These are phyloP conservation scores for Rhodosporidiobolus sp. DNA, from an alignment of 768 basidiomycete species.

Conservation along the genomic window DNA sequence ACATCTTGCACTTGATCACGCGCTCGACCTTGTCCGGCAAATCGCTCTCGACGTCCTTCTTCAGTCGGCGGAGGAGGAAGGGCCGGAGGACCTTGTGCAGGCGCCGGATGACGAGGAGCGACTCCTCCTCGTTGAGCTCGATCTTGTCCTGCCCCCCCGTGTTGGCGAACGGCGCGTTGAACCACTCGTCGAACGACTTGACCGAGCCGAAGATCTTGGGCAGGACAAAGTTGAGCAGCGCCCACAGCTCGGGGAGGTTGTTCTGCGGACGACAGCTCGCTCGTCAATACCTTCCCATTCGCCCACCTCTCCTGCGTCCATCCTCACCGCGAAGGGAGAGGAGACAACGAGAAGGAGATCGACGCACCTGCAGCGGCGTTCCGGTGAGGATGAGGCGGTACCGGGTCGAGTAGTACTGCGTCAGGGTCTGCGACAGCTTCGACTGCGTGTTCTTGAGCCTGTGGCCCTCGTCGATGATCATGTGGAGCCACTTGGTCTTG, in stretches of 20 bases:
- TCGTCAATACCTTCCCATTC: constrained; percentile 1
- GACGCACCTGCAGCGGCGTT: constrained; percentile 83
- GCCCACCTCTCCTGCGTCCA: too few relatives aligned
- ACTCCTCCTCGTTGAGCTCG: constrained; percentile 99
- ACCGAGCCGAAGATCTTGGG: constrained; percentile 99
- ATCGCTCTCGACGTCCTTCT: constrained; percentile 84
- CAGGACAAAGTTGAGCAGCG: constrained; percentile 90
- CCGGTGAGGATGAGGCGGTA: constrained; percentile 93
- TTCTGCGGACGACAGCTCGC: constrained; percentile 64
- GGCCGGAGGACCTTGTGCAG: constrained; percentile 78
- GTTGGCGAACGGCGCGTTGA: constrained; percentile 98
- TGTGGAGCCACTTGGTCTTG: constrained; percentile 66
- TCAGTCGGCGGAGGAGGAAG: constrained; percentile 87
- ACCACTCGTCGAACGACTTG: constrained; percentile 99
- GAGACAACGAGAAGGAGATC: neutral
- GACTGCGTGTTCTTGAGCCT: constrained; percentile 91
- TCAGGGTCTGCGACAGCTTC: constrained; percentile 51
- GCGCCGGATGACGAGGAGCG: constrained; percentile 91
- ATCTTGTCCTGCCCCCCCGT: constrained; percentile 98
- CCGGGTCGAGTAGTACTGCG: constrained; percentile 80
- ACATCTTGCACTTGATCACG: constrained; percentile 66
- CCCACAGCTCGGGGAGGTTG: constrained; percentile 93
- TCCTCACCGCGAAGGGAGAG: neutral
- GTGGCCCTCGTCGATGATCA: constrained; percentile 95
- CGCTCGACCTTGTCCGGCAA: constrained; percentile 70